phyloP scores from a whole-genome alignment of 2,329 filamentous ascomycete species.

The Alternaria consortialis region DNA sequence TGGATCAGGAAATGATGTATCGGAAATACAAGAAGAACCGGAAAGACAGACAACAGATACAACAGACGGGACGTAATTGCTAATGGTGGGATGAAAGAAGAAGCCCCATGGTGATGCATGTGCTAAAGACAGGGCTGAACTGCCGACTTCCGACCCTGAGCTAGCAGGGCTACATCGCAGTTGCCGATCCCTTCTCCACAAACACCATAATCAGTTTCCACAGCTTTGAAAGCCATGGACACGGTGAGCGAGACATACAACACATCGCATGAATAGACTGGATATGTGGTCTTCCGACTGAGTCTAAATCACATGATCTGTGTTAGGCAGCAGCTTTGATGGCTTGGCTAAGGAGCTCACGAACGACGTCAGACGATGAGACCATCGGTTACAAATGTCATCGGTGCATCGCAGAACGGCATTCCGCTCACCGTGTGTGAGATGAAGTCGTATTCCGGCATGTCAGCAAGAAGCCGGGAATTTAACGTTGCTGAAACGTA shows the following conservation, averaged over 20 bases:
- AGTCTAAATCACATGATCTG: not conserved
- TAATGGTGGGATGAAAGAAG: constrained; percentile 5
- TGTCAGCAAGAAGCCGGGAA: constrained; percentile 5
- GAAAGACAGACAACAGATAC: not conserved
- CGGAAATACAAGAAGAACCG: not conserved
- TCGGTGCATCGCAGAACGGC: constrained; percentile 1
- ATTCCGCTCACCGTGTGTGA: not conserved
- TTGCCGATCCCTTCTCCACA: constrained; percentile 6
- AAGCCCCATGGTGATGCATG: constrained; percentile 12
- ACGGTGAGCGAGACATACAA: not conserved
- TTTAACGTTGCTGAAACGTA: not conserved
- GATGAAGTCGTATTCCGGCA: not conserved
- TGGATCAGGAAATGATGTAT: not conserved
- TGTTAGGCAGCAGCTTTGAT: not conserved
- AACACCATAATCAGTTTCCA: not conserved
- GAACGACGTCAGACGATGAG: not conserved
- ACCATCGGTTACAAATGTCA: not conserved
- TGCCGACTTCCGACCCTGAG: constrained; percentile 13
- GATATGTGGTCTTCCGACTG: no score
- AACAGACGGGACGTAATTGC: constrained; percentile 1
- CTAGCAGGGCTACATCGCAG: constrained; percentile 17
- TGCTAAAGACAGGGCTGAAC: constrained; percentile 9
- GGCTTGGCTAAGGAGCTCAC: not conserved
- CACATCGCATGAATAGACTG: not conserved
- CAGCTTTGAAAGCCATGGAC: not conserved